Evolutionary conservation across 441 rosid species (phyloP).

Genomic region (Gossypium lobatum): DNA sequence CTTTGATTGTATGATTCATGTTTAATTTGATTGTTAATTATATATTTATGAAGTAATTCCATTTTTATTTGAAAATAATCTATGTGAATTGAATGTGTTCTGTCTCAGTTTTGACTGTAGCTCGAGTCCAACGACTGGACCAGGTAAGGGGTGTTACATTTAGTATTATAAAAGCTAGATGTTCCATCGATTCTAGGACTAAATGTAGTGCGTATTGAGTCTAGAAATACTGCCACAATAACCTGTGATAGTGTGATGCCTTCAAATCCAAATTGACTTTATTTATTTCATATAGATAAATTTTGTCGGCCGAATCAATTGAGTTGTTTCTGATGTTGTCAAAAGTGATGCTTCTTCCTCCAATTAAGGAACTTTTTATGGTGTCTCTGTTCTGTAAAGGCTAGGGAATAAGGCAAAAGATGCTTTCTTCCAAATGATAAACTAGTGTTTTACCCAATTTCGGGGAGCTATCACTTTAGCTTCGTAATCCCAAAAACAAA

Average conservation of each 20-base stretch:
- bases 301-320: too few relatives aligned
- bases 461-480: neutral
- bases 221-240: neutral
- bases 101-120: neutral
- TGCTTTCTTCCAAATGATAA: neutral
- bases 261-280: neutral
- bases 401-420: neutral
- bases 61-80: too few relatives aligned
- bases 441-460: neutral
- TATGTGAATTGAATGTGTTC: neutral
- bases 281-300: neutral
- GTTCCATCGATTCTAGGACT: neutral
- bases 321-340: neutral
- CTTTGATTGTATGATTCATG: neutral
- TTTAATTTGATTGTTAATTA: neutral
- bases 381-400: neutral
- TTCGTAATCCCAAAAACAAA: neutral
- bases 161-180: neutral
- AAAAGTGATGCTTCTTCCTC: neutral
- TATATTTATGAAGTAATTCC: neutral
- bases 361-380: too few relatives aligned
- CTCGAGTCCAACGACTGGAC: neutral
- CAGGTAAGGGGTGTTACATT: neutral
- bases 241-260: neutral
- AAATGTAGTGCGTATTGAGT: neutral